Percentiles rank a stretch among this genome's conserved stretches.
Evolutionary conservation across 805 yeast genomes (phyloP).

Genomic region (Monosporozyma solicola): DNA sequence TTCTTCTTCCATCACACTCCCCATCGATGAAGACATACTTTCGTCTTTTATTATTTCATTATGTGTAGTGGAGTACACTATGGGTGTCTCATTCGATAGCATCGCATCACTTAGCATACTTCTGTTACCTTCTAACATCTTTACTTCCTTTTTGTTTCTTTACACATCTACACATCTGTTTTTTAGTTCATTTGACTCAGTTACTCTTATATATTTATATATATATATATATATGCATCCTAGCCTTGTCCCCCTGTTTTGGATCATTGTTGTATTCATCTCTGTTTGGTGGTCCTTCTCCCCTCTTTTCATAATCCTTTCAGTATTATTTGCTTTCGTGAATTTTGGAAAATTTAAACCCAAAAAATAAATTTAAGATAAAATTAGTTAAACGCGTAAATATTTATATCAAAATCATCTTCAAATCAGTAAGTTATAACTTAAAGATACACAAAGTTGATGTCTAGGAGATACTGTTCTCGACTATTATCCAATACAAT

Average conservation of each 20-base stretch:
- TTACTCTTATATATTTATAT: neutral
- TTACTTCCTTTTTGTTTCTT: neutral
- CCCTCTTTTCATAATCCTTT: too few species aligned
- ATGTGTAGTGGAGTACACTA: conserved; percentile 1
- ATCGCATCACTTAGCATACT: neutral
- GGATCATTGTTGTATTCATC: too few species aligned
- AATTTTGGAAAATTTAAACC: too few species aligned
- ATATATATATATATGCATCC: neutral
- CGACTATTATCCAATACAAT: neutral
- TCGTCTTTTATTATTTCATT: neutral
- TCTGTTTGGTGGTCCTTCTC: too few species aligned
- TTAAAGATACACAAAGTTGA: neutral
- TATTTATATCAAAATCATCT: too few species aligned
- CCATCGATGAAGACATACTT: neutral
- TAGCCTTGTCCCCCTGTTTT: too few species aligned
- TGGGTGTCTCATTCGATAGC: conserved; percentile 4
- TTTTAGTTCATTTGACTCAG: too few species aligned
- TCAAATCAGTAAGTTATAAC: too few species aligned
- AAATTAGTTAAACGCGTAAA: neutral
- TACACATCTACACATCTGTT: neutral
- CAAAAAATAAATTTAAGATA: too few species aligned
- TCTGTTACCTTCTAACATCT: neutral
- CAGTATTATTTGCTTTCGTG: too few species aligned
- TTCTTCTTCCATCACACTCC: neutral
- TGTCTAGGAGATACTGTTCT: neutral